A percentile compares a stretch with the other conserved stretches of the same genome.
These are phyloP conservation scores for Murraya koenigii DNA, from an alignment of 345 rosid genomes.

Conservation along the genomic window DNA sequence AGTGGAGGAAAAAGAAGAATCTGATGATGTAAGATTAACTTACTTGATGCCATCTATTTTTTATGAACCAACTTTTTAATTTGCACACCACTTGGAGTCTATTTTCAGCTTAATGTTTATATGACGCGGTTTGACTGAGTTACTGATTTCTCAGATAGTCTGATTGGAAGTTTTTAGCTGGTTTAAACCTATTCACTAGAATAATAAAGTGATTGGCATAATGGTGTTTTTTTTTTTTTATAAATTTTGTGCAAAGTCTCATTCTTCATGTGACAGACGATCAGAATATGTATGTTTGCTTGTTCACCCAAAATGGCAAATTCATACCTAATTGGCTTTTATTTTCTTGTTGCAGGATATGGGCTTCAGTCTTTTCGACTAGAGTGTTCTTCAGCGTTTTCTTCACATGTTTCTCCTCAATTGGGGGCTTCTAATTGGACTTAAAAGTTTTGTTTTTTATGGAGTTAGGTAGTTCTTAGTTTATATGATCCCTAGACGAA, in stretches of 20 bases:
- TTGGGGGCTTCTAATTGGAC: not conserved
- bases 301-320: not conserved
- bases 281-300: not conserved
- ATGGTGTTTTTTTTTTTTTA: not conserved
- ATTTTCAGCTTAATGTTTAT: not conserved
- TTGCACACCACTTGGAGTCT: not conserved
- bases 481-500: conserved; percentile 9
- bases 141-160: not conserved
- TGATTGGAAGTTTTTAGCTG: not conserved
- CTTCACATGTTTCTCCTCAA: not conserved
- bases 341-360: conserved; percentile 45
- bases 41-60: too few species aligned
- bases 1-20: conserved; percentile 74
- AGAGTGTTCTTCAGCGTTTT: not conserved
- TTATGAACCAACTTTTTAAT: not conserved
- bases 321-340: not conserved
- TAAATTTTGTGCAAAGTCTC: not conserved
- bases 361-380: conserved; percentile 66
- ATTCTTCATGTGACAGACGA: not conserved
- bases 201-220: not conserved
- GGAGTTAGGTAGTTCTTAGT: not conserved
- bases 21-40: conserved; percentile 61
- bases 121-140: not conserved
- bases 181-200: not conserved
- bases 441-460: not conserved